A percentile compares a stretch with the other conserved stretches of the same genome.
Conservation (phyloP, 768 basidiomycete species). For the Pleurotus tuber-regium region DNA sequence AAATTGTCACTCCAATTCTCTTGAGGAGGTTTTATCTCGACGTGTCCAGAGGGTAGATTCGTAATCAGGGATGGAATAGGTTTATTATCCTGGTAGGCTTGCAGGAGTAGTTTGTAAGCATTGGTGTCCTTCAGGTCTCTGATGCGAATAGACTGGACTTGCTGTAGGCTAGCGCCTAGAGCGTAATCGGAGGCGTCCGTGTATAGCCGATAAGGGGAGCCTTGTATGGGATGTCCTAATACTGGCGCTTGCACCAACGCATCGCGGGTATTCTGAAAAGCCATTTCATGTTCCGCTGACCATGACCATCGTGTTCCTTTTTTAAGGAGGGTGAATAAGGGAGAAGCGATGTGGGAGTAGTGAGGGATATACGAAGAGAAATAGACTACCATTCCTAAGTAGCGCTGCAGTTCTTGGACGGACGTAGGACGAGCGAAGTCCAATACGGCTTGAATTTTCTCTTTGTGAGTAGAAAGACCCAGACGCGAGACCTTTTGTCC, state of each 20-base stretch:
- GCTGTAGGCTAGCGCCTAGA: conserved; percentile 11
- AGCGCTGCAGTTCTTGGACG: conserved; percentile 15
- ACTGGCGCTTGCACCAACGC: conserved; percentile 21
- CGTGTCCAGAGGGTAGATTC: too few species aligned
- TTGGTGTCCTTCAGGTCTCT: too few species aligned
- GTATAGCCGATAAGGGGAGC: too few species aligned
- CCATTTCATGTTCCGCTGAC: conserved; percentile 12
- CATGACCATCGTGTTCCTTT: conserved; percentile 8
- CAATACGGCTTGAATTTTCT: conserved; percentile 9
- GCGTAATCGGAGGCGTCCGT: conserved; percentile 18
- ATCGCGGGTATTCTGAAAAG: conserved; percentile 19
- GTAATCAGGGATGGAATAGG: too few species aligned
- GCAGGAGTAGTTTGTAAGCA: conserved; percentile 9
- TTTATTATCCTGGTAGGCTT: conserved; percentile 13
- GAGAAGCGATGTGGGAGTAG: conserved; percentile 11
- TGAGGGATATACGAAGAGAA: conserved; percentile 13
- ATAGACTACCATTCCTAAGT: conserved; percentile 17
- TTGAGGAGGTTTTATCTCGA: too few species aligned
- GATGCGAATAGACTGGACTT: conserved; percentile 13
- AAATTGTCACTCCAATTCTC: too few species aligned
- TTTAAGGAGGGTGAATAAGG: conserved; percentile 9
- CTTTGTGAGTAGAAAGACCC: conserved; percentile 11
- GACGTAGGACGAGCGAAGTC: not conserved
- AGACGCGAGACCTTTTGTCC: not conserved
- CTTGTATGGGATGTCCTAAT: conserved; percentile 19